Evolutionary conservation across 2,329 filamentous ascomycete genomes (phyloP).

Genomic region (Hymenoscyphus scutula): DNA sequence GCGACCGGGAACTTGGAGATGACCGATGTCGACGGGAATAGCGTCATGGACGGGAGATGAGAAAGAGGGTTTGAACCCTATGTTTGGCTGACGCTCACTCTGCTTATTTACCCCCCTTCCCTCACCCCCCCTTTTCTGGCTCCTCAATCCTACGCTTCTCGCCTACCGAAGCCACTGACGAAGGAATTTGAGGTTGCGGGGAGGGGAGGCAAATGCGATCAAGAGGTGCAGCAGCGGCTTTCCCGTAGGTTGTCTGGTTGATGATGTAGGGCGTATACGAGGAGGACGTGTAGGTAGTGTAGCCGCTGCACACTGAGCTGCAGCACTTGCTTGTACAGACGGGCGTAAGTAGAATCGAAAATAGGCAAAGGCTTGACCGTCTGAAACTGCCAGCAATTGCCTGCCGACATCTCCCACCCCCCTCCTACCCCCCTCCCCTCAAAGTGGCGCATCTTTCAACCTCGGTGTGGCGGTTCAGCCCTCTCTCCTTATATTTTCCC

Average conservation of each 20-base stretch:
- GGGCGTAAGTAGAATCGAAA: background rate
- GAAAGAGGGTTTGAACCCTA: background rate
- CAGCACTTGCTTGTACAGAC: too few relatives aligned
- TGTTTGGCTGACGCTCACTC: background rate
- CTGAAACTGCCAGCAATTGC: background rate
- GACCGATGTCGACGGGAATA: background rate
- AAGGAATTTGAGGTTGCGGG: background rate
- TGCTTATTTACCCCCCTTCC: background rate
- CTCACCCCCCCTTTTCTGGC: background rate
- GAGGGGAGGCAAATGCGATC: slow-evolving; percentile 18
- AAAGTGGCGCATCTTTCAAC: background rate
- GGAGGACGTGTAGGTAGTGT: too few relatives aligned
- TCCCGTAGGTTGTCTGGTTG: slow-evolving; percentile 17
- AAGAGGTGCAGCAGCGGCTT: slow-evolving; percentile 23
- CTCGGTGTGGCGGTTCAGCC: slow-evolving; percentile 3
- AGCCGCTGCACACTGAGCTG: too few relatives aligned
- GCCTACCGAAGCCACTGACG: slow-evolving; percentile 22
- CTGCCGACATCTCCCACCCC: background rate
- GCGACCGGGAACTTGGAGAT: slow-evolving; percentile 3
- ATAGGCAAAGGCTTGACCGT: background rate
- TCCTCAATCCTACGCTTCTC: slow-evolving; percentile 1
- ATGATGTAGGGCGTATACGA: background rate
- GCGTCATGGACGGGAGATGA: background rate
- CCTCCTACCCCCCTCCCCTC: background rate
- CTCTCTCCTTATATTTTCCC: background rate